A percentile compares a stretch with the other conserved stretches of the same genome.
Conservation (phyloP, 2,329 filamentous ascomycete species). For the Thermochaetoides dissita region DNA sequence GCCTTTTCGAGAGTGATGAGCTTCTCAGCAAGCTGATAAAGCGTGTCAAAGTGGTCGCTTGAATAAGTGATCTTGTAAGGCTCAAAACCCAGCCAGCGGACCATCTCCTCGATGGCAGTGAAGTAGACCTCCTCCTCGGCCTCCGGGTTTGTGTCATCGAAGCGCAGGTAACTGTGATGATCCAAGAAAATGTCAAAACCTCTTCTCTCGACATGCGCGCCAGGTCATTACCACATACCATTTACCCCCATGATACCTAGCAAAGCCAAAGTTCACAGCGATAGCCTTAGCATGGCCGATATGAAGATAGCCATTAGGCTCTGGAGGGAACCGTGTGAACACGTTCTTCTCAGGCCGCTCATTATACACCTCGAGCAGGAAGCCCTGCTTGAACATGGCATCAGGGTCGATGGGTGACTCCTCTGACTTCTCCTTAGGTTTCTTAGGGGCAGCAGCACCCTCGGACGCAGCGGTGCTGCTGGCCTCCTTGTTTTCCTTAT, state of each 20-base stretch:
- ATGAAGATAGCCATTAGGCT: slow-evolving; percentile 88
- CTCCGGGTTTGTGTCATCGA: slow-evolving; percentile 91
- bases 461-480: slow-evolving; percentile 21
- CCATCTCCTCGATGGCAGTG: slow-evolving; percentile 51
- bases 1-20: slow-evolving; percentile 56
- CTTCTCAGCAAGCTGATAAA: slow-evolving; percentile 82
- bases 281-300: slow-evolving; percentile 94
- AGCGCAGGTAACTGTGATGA: slow-evolving; percentile 49
- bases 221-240: slow-evolving; percentile 1
- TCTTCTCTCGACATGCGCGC: not conserved
- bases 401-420: slow-evolving; percentile 36
- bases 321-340: slow-evolving; percentile 64
- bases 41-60: slow-evolving; percentile 74
- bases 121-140: slow-evolving; percentile 70
- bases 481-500: slow-evolving; percentile 26
- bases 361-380: slow-evolving; percentile 58
- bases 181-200: slow-evolving; percentile 1
- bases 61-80: slow-evolving; percentile 72
- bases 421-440: slow-evolving; percentile 14
- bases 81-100: slow-evolving; percentile 67
- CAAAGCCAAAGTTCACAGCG: slow-evolving; percentile 91
- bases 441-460: slow-evolving; percentile 16
- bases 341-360: slow-evolving; percentile 48
- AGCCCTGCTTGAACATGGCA: slow-evolving; percentile 68
- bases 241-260: slow-evolving; percentile 64